phyloP scores from a whole-genome alignment of 306 rosid genomes.

The Arachis hypogaea region DNA sequence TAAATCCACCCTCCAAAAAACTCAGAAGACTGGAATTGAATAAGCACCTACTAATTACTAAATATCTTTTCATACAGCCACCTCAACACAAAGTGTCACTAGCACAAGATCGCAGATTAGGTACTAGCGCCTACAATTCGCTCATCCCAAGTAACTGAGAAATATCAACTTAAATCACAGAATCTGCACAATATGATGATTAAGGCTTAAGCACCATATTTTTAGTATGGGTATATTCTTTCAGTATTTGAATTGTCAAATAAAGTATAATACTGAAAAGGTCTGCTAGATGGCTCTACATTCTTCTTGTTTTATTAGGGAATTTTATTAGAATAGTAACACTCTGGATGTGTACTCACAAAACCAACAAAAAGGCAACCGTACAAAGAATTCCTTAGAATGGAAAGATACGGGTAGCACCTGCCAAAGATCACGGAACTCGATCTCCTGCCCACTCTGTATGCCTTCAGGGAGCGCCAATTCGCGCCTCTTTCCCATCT shows the following conservation, averaged over 20 bases:
- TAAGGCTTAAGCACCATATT: slow-evolving; percentile 12
- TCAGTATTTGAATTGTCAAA: slow-evolving; percentile 2
- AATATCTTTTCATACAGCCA: not conserved
- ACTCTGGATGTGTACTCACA: slow-evolving; percentile 7
- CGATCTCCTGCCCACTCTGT: slow-evolving; percentile 69
- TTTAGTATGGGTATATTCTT: slow-evolving; percentile 3
- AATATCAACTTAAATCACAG: not conserved
- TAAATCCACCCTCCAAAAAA: slow-evolving; percentile 7
- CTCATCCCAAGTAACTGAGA: not conserved
- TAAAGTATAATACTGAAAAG: slow-evolving; percentile 19
- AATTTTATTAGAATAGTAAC: not conserved
- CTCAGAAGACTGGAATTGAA: not conserved
- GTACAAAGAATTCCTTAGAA: slow-evolving; percentile 12
- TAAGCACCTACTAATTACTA: slow-evolving; percentile 9
- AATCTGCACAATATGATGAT: slow-evolving; percentile 21
- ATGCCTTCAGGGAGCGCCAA: slow-evolving; percentile 60
- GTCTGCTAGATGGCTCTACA: not conserved
- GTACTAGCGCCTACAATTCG: not conserved
- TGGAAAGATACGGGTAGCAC: slow-evolving; percentile 47
- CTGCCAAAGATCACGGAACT: slow-evolving; percentile 94
- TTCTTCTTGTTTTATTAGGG: no score
- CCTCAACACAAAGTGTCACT: slow-evolving; percentile 12
- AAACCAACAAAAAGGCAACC: slow-evolving; percentile 5
- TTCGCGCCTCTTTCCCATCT: slow-evolving; percentile 79
- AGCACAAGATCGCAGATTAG: not conserved